Conservation (phyloP, 805 yeast genomes). For the Saccharomycodes ludwigii region DNA sequence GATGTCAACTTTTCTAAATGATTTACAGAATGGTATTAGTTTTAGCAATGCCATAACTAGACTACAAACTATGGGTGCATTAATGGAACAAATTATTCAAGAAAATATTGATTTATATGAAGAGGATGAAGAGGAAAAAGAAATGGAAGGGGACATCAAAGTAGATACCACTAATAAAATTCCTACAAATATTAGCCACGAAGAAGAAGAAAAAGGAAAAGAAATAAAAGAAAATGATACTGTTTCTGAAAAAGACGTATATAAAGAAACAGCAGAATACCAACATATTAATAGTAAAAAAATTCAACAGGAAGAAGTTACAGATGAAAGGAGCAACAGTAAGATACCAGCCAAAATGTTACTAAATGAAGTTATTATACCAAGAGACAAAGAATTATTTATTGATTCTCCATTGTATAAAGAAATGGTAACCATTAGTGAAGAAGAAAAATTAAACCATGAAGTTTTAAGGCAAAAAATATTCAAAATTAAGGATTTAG, state of each 20-base stretch:
- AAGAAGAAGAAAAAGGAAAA: too few species aligned
- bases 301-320: too few species aligned
- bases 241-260: too few species aligned
- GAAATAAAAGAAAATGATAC: too few species aligned
- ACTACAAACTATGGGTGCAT: slow-evolving; percentile 28
- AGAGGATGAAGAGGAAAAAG: slow-evolving; percentile 29
- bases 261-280: too few species aligned
- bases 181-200: too few species aligned
- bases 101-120: slow-evolving; percentile 21
- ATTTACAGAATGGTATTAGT: slow-evolving; percentile 33
- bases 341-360: too few species aligned
- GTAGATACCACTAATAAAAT: too few species aligned
- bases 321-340: too few species aligned
- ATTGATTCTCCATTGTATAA: slow-evolving; percentile 10
- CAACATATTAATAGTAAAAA: too few species aligned
- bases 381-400: slow-evolving; percentile 31
- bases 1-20: slow-evolving; percentile 23
- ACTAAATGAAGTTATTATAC: slow-evolving; percentile 44
- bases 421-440: too few species aligned
- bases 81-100: slow-evolving; percentile 19
- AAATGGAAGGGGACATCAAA: slow-evolving; percentile 12
- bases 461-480: slow-evolving; percentile 9
- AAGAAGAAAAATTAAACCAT: too few species aligned
- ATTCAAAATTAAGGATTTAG: slow-evolving; percentile 10
- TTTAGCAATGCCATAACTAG: slow-evolving; percentile 40